Base-by-base conservation (phyloP, 2,329 filamentous ascomycete genomes). In the Emericellopsis atlantica region DNA sequence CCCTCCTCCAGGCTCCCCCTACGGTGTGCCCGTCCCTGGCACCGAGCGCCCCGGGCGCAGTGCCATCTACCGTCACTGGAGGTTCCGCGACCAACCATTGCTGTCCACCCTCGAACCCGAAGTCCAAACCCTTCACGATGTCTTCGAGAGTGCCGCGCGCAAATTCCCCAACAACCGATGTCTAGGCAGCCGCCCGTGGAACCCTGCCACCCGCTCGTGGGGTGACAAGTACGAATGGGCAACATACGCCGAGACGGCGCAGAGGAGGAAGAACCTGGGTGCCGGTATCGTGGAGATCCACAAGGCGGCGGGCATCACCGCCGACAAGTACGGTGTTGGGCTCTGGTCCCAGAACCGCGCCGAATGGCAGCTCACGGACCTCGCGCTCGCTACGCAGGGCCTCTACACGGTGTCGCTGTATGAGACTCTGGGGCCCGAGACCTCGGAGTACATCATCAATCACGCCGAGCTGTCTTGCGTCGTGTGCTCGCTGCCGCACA, bases 391-490 rank as follows among this genome's bases (percentile, higher is more conserved):
- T 65, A 92, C 88, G 11, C 92, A 96, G 61, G 77, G 82, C 7
- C 76, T 96, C 24, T 96, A 74, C 64, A 85, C 83, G 18, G 88
- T 98, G 42, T 95, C 90, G 5, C 81, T 98, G 39, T 98, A 98
- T 67, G 92, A 96, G 61, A 95, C 90, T 11, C 76, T 98, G 5
- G 90, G 90, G 9, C 82, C 90, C 11, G 86, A 95, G 49, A 78
- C 89, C 3, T 89, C 85, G 43, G 88, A 96, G 64, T 96, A 85
- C 65, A 95, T 98, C 61, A 83, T 96, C 66, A 93, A 93, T 62
- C 90, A 96, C 59, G 78, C 87, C 41, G 73, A 80, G 46, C 67
- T 96, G 43, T 61, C 71, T 44, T 85, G 80, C 53, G 77, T 96
- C 32, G 79, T 83, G 46, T 81, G 84, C 44, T 88, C 84, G 23